Evolutionary conservation across 441 rosid species (phyloP).

Genomic region (Pelargonium cotyledonis): DNA sequence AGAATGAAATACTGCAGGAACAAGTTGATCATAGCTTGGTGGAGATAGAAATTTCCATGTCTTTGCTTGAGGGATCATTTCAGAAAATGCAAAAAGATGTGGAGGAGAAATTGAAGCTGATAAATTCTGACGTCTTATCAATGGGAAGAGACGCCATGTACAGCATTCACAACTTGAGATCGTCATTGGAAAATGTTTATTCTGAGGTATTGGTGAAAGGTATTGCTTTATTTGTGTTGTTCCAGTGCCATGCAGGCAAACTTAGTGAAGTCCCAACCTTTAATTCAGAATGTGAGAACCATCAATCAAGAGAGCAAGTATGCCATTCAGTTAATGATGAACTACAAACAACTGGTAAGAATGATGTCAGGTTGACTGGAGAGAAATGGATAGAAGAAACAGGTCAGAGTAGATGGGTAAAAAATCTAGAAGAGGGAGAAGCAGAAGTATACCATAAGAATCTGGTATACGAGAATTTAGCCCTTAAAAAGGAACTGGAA

Average conservation of each 20-base stretch:
- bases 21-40: slow-evolving; percentile 31
- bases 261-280: slow-evolving; percentile 30
- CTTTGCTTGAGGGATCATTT: slow-evolving; percentile 54
- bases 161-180: slow-evolving; percentile 37
- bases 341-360: slow-evolving; percentile 19
- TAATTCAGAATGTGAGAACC: slow-evolving; percentile 21
- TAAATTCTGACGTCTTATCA: slow-evolving; percentile 41
- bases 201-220: slow-evolving; percentile 53
- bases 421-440: slow-evolving; percentile 30
- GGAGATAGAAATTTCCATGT: slow-evolving; percentile 45
- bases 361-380: slow-evolving; percentile 18
- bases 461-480: slow-evolving; percentile 41
- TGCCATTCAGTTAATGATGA: slow-evolving; percentile 15
- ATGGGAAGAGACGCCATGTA: slow-evolving; percentile 41
- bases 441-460: slow-evolving; percentile 25
- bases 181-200: slow-evolving; percentile 47
- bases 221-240: slow-evolving; percentile 37
- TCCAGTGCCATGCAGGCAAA: slow-evolving; percentile 46
- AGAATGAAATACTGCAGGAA: slow-evolving; percentile 42
- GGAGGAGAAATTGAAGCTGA: slow-evolving; percentile 42
- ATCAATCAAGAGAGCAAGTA: slow-evolving; percentile 26
- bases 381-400: slow-evolving; percentile 22
- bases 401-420: slow-evolving; percentile 24
- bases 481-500: slow-evolving; percentile 66
- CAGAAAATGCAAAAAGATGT: slow-evolving; percentile 54